phyloP scores from a whole-genome alignment of 306 rosid species.

The Cucurbita argyrosperma region DNA sequence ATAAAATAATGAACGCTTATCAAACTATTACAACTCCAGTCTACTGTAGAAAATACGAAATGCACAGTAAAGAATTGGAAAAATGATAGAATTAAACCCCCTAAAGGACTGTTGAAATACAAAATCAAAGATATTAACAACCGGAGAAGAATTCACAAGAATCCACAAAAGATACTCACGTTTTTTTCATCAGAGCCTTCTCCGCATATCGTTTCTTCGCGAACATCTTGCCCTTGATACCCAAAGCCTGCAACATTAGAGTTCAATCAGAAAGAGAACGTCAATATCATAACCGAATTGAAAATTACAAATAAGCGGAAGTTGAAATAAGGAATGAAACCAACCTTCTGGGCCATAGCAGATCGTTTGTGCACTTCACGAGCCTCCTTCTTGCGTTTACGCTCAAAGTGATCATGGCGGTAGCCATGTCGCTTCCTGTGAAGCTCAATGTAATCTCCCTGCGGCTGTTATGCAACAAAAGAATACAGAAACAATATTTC shows the following conservation, averaged over 20 bases:
- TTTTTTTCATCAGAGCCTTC: constrained; percentile 76
- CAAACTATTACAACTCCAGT: background rate
- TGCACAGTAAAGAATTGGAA: background rate
- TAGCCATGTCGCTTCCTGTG: constrained; percentile 77
- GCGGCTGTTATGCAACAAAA: constrained; percentile 44
- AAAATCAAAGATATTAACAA: background rate
- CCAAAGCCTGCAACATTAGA: constrained; percentile 36
- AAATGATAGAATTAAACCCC: background rate
- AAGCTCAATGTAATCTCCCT: constrained; percentile 93
- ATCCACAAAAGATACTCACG: constrained; percentile 34
- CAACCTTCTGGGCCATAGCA: constrained; percentile 65
- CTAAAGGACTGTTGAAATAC: background rate
- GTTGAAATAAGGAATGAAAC: background rate
- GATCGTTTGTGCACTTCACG: constrained; percentile 77
- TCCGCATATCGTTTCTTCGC: constrained; percentile 81
- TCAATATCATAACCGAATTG: background rate
- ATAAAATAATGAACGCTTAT: background rate
- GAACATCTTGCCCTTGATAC: constrained; percentile 71
- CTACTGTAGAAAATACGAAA: background rate
- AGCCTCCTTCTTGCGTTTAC: constrained; percentile 85
- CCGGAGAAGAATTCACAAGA: background rate
- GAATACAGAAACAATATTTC: background rate
- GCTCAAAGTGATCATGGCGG: constrained; percentile 73
- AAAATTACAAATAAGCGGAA: background rate
- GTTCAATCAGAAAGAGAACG: background rate